Base-by-base conservation (phyloP, 129 eudicot genomes). In the Lactuca sativa region DNA sequence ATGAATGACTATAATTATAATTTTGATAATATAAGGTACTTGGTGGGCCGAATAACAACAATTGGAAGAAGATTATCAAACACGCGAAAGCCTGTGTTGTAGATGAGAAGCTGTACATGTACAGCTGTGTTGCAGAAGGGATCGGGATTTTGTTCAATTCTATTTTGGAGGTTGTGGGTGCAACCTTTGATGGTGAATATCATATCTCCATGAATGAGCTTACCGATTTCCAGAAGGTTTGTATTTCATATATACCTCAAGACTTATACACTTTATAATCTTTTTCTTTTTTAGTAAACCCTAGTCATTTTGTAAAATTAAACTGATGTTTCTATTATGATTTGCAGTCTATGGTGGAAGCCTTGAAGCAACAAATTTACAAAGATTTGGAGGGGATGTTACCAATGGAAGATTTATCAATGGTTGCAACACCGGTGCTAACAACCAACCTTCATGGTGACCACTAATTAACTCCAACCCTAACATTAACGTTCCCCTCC, bases 41-140 rank as follows among this genome's bases (percentile, higher is more conserved):
- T 73, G 82, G 80, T 6, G 80, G 86, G 66, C 81, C 86, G 52
- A 77, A 91, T 48, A 80, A 83, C 62, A 89, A 66, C 86, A 75
- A 74, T 34, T 89, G 95, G 87, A 79, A 81, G 38, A 80, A 78
- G n/a, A 86, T 89, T 41, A 78, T 74, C 34, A 66, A 67, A 36
- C 91, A 93, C 21, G 98, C 92, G 11, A 82, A 59, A 11, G 58
- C 80, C 14, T 93, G 95, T 66, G 57, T 41, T 30, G 70, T 89
- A 51, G 96, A 82, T 60, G 85, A 77, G 36, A 77, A 76, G 68
- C 61, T 72, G 57, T 85, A 83, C 71, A 13, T 69, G 40, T 86
- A 81, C 68, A 62, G 18, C 76, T 66, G 64, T 49, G 78, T 73
- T 48, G 74, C 66, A 58, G 82, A 72, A 25, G 84, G 67, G 61